Conservation (phyloP, 2,329 filamentous ascomycete genomes). For the Sordariomycetes sp. region DNA sequence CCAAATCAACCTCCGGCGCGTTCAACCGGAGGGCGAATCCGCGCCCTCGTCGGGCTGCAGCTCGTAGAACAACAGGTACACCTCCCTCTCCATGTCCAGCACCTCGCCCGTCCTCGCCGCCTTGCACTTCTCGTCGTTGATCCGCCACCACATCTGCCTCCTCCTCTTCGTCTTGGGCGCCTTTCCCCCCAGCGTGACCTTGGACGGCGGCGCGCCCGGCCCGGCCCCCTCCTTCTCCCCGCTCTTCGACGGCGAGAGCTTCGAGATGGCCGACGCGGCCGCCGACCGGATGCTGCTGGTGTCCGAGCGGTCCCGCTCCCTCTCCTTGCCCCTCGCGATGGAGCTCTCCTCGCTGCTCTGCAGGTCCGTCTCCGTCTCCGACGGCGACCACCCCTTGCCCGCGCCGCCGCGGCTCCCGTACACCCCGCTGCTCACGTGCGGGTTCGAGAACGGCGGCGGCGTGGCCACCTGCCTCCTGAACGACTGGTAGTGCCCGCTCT, state of each 20-base stretch:
- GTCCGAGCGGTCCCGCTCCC: conserved; percentile 28
- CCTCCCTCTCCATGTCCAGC: conserved; percentile 85
- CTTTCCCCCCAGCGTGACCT: not conserved
- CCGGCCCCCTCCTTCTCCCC: conserved; percentile 9
- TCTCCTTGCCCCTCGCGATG: conserved; percentile 8
- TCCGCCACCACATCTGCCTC: conserved; percentile 84
- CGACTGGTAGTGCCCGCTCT: conserved; percentile 94
- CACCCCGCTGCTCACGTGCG: conserved; percentile 66
- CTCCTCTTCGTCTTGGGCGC: conserved; percentile 31
- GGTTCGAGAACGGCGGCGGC: conserved; percentile 70
- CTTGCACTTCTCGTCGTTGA: conserved; percentile 93
- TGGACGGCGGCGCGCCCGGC: conserved; percentile 3
- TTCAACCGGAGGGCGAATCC: not conserved
- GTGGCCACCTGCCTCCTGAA: conserved; percentile 73
- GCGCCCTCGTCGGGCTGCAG: conserved; percentile 38
- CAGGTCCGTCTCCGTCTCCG: not conserved
- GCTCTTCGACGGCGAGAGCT: conserved; percentile 28
- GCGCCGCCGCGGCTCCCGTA: conserved; percentile 46
- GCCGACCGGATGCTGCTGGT: conserved; percentile 44
- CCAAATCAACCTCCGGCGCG: not conserved
- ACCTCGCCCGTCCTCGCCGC: conserved; percentile 90
- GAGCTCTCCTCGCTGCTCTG: not conserved
- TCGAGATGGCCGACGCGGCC: conserved; percentile 42
- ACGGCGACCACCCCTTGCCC: not conserved
- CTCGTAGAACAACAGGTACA: conserved; percentile 95